phyloP scores from a whole-genome alignment of 2,329 filamentous ascomycete genomes.

The Cercospora citrullina region DNA sequence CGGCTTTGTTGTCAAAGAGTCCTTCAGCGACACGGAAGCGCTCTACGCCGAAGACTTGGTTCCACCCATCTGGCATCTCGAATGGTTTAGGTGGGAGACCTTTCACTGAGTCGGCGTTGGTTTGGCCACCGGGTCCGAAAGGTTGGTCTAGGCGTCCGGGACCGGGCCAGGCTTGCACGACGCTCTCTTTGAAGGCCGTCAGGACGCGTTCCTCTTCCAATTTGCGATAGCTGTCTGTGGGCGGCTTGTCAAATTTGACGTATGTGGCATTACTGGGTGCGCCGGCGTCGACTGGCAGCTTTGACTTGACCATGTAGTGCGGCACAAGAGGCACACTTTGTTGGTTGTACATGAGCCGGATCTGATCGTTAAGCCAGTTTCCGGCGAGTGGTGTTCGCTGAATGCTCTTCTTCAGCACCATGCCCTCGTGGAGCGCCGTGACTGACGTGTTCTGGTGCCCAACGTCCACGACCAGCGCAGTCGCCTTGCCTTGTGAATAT shows the following conservation, averaged over 20 bases:
- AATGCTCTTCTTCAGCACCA: constrained; percentile 82
- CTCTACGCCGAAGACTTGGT: constrained; percentile 89
- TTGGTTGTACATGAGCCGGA: constrained; percentile 73
- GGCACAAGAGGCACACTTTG: constrained; percentile 76
- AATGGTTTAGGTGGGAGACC: constrained; percentile 79
- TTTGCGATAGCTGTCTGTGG: constrained; percentile 69
- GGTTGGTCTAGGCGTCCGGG: constrained; percentile 62
- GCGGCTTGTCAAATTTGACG: constrained; percentile 64
- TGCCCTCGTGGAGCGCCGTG: constrained; percentile 88
- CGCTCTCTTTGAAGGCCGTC: constrained; percentile 95
- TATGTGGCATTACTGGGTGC: constrained; percentile 74
- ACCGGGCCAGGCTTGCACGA: constrained; percentile 89
- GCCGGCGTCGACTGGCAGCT: constrained; percentile 84
- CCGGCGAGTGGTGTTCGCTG: constrained; percentile 83
- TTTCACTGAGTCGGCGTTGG: constrained; percentile 74
- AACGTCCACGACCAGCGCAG: constrained; percentile 87
- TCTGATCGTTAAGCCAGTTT: constrained; percentile 85
- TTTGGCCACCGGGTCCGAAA: constrained; percentile 49
- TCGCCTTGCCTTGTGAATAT: constrained; percentile 90
- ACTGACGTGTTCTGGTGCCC: constrained; percentile 86
- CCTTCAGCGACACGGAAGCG: constrained; percentile 84
- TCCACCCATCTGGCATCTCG: constrained; percentile 95
- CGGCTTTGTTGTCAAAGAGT: constrained; percentile 83
- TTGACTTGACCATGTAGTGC: constrained; percentile 83
- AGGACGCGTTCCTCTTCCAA: constrained; percentile 91